These are phyloP conservation scores for Clitopilus hobsonii DNA, from an alignment of 768 basidiomycete species.

Conservation along the genomic window DNA sequence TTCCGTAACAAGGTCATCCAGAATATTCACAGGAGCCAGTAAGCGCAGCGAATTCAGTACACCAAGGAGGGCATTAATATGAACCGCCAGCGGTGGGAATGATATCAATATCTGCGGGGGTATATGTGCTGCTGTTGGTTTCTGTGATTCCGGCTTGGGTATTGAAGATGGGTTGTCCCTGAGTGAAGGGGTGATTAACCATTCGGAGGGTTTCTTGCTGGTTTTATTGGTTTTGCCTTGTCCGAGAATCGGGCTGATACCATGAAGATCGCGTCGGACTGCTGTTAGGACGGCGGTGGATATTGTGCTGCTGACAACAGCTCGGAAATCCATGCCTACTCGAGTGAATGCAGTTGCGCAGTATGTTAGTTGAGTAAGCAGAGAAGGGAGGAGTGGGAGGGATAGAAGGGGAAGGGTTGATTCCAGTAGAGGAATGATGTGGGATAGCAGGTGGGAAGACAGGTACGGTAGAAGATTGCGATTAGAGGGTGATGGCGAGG, in stretches of 20 bases:
- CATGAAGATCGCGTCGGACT: conserved; percentile 45
- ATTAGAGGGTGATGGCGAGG: conserved; percentile 3
- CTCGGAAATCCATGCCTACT: conserved; percentile 88
- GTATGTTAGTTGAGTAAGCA: conserved; percentile 91
- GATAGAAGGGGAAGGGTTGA: conserved; percentile 58
- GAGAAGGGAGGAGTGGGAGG: conserved; percentile 66
- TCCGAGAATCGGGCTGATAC: conserved; percentile 3
- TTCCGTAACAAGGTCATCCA: conserved; percentile 40
- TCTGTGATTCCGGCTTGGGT: conserved; percentile 16
- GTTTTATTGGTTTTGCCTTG: conserved; percentile 4
- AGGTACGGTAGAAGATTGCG: conserved; percentile 61
- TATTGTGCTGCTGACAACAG: conserved; percentile 62
- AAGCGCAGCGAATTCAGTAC: conserved; percentile 79
- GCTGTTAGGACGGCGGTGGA: conserved; percentile 55
- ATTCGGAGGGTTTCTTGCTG: conserved; percentile 36
- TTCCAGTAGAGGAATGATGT: conserved; percentile 65
- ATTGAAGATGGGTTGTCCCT: conserved; percentile 19
- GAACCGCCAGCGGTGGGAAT: conserved; percentile 71
- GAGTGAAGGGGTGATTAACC: conserved; percentile 39
- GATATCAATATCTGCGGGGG: conserved; percentile 70
- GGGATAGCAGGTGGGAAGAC: conserved; percentile 52
- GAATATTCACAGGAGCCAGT: conserved; percentile 65
- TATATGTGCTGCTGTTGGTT: conserved; percentile 43
- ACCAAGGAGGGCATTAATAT: conserved; percentile 67
- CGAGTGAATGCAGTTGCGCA: conserved; percentile 88